A percentile compares a stretch with the other conserved stretches of the same genome.
These are phyloP conservation scores for Phyllosticta paracitricarpa DNA, from an alignment of 2,329 filamentous ascomycete genomes.

Conservation along the genomic window DNA sequence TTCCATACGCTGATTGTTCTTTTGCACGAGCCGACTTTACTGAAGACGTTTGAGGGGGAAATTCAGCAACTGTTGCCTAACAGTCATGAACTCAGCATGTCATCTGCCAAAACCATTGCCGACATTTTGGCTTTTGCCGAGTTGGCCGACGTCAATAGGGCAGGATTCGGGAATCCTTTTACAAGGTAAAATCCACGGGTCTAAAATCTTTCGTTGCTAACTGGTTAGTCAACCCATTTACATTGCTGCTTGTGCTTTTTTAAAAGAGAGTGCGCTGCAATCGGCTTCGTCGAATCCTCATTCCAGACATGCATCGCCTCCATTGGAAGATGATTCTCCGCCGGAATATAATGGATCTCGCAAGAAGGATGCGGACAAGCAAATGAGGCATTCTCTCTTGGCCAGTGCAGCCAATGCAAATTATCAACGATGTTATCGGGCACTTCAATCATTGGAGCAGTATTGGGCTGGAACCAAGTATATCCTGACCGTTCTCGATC, in stretches of 20 bases:
- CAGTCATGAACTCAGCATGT: slow-evolving; percentile 74
- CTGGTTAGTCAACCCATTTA: slow-evolving; percentile 69
- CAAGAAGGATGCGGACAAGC: slow-evolving; percentile 1
- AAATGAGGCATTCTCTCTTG: slow-evolving; percentile 59
- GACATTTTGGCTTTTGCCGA: slow-evolving; percentile 83
- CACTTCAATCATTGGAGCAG: slow-evolving; percentile 65
- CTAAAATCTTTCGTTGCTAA: slow-evolving; percentile 1
- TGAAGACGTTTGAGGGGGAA: slow-evolving; percentile 62
- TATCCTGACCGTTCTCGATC: slow-evolving; percentile 75
- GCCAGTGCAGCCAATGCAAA: slow-evolving; percentile 77
- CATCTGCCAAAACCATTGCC: slow-evolving; percentile 82
- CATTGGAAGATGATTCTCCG: slow-evolving; percentile 4
- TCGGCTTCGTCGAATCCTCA: slow-evolving; percentile 53
- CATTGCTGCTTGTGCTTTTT: slow-evolving; percentile 78
- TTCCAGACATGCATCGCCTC: slow-evolving; percentile 49
- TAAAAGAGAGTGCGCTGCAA: slow-evolving; percentile 69
- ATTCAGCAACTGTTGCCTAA: slow-evolving; percentile 68
- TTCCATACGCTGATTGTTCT: slow-evolving; percentile 81
- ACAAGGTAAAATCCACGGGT: slow-evolving; percentile 36
- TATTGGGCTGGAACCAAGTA: slow-evolving; percentile 86
- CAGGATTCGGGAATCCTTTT: slow-evolving; percentile 79
- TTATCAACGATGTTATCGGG: slow-evolving; percentile 79
- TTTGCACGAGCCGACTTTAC: slow-evolving; percentile 70
- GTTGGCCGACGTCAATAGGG: slow-evolving; percentile 66
- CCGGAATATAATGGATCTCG: not conserved